Evolutionary conservation across 176 grass and related monocot species (phyloP).

Genomic region (Triticum dicoccoides): DNA sequence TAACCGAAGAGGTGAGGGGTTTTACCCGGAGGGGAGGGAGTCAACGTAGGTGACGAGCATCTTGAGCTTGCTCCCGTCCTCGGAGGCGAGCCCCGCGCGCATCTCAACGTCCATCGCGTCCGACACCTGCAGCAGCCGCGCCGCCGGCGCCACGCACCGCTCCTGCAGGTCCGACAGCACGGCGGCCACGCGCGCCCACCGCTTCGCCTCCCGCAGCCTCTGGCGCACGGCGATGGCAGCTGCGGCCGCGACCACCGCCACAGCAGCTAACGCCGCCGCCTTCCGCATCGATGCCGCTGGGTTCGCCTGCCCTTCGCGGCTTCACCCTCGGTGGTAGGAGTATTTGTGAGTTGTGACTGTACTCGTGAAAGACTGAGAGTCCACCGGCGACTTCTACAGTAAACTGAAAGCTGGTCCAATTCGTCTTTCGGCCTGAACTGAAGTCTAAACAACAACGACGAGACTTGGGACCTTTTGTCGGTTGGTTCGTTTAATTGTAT

Average conservation of each 20-base stretch:
- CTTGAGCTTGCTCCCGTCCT: slow-evolving; percentile 62
- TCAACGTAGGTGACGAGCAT: slow-evolving; percentile 90
- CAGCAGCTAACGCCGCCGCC: slow-evolving; percentile 31
- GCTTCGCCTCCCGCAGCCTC: slow-evolving; percentile 33
- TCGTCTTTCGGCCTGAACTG: not conserved
- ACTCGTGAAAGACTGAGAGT: not conserved
- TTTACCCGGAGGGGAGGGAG: slow-evolving; percentile 74
- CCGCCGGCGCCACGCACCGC: slow-evolving; percentile 47
- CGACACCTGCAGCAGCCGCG: slow-evolving; percentile 63
- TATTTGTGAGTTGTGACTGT: not conserved
- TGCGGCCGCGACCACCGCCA: slow-evolving; percentile 13
- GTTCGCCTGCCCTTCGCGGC: not conserved
- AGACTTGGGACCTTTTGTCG: too few relatives aligned
- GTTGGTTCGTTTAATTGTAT: too few relatives aligned
- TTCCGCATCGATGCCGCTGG: slow-evolving; percentile 36
- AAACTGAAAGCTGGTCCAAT: not conserved
- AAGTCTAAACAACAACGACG: too few relatives aligned
- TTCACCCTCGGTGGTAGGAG: not conserved
- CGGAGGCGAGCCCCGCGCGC: slow-evolving; percentile 59
- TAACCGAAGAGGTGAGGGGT: not conserved
- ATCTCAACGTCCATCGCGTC: slow-evolving; percentile 83
- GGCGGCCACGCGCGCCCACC: slow-evolving; percentile 37
- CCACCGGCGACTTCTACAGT: not conserved
- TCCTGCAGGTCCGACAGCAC: slow-evolving; percentile 47
- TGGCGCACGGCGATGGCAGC: slow-evolving; percentile 24